phyloP scores from a whole-genome alignment of 2,329 filamentous ascomycete species.

The Colletotrichum liriopes region DNA sequence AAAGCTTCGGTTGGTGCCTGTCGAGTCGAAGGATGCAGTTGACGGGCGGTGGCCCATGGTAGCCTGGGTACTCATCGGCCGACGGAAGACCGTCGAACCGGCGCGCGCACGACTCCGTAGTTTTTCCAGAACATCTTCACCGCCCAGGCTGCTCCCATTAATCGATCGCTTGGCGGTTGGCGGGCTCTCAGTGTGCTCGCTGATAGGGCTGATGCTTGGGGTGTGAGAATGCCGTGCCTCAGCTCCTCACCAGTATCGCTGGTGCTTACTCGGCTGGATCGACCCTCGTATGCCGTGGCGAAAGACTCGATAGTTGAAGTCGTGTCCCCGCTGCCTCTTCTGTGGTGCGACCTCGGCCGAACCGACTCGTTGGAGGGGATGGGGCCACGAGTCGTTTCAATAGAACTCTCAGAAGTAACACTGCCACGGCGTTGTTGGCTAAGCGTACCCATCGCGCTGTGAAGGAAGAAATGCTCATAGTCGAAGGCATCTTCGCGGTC shows the following conservation, averaged over 20 bases:
- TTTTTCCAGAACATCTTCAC: slow-evolving; percentile 46
- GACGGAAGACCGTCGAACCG: slow-evolving; percentile 57
- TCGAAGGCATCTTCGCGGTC: slow-evolving; percentile 96
- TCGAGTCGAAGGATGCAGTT: slow-evolving; percentile 70
- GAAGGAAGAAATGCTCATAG: slow-evolving; percentile 95
- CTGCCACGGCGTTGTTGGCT: slow-evolving; percentile 68
- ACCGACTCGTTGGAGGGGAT: slow-evolving; percentile 47
- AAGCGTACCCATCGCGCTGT: slow-evolving; percentile 89
- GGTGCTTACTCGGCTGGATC: slow-evolving; percentile 54
- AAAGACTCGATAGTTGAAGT: slow-evolving; percentile 69
- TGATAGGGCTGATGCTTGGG: slow-evolving; percentile 41
- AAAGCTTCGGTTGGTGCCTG: slow-evolving; percentile 74
- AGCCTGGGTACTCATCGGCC: slow-evolving; percentile 60
- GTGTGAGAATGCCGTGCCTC: slow-evolving; percentile 36
- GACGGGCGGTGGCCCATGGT: slow-evolving; percentile 68
- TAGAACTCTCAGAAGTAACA: slow-evolving; percentile 72
- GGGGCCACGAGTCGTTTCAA: slow-evolving; percentile 73
- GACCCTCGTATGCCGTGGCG: slow-evolving; percentile 69
- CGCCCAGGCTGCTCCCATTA: slow-evolving; percentile 48
- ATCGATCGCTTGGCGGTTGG: slow-evolving; percentile 38
- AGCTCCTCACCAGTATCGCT: slow-evolving; percentile 23
- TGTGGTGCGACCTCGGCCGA: slow-evolving; percentile 45
- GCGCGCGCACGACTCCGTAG: slow-evolving; percentile 43
- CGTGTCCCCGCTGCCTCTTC: slow-evolving; percentile 66
- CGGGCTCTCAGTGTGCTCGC: slow-evolving; percentile 38